Base-by-base conservation (phyloP, 2,329 filamentous ascomycete genomes). In the Plectosphaerella cucumerina region DNA sequence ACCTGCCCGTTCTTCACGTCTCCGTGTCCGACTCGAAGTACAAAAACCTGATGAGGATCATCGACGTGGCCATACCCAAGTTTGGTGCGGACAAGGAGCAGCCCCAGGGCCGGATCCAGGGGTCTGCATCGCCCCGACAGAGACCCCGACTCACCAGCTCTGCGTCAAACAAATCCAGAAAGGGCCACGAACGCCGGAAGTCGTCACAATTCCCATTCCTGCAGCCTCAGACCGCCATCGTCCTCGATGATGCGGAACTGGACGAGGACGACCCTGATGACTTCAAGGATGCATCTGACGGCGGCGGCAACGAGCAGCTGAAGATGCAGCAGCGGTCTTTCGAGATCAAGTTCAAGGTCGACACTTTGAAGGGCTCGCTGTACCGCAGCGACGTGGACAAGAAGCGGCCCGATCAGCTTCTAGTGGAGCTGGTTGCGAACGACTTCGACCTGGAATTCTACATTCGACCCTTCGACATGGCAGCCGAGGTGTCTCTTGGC, bases 311-410 rank as follows among this genome's bases (percentile, higher is more conserved):
- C 15, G 74, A 83, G 44, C 77, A 84, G 34, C 74, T 89, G 22
- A 89, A 88, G 61, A 75, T 94, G 44, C 89, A 95, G 60, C 92
- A 97, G 61, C 87, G 89, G 43, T 93, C 87, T 56, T 97, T 99
- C 59, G 91, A 99, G 65, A 90, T 99, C 72, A 95, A 92, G 58
- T 99, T 99, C 68, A 91, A 90, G 9, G 94, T 99, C 34, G 94
- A 96, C 62, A 90, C 88, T 54, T 79, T 99, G 44, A 92, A 95
- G 68, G 94, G 94, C 2, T 97, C 94, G 1, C 75, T 99, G 1
- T 99, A 90, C 68, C 84, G 86, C 56, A 90, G 92, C 50, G 91
- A 97, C 60, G 83, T 89, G 1, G 86, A 93, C 58, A 84, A 85
- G 44, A 80, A 80, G 54, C 85, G 85, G 55, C 80, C 85, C 0